Conservation (phyloP, 306 rosid genomes). For the Cucurbita ficifolia region DNA sequence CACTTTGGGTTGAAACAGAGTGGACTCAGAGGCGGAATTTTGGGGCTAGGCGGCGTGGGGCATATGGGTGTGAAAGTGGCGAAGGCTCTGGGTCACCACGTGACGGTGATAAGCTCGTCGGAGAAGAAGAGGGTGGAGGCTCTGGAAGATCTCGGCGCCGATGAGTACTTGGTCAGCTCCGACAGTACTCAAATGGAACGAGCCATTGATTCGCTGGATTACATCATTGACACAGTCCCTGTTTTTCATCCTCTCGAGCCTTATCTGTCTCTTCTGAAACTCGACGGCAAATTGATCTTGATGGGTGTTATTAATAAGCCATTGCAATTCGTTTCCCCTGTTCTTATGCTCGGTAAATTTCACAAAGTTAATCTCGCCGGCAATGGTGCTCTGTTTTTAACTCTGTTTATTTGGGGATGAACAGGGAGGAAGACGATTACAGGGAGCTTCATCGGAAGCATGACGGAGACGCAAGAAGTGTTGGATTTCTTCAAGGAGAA, state of each 20-base stretch:
- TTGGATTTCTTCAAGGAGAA: slow-evolving; percentile 37
- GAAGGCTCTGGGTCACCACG: slow-evolving; percentile 39
- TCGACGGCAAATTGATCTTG: slow-evolving; percentile 23
- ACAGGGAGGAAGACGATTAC: slow-evolving; percentile 25
- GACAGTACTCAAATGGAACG: slow-evolving; percentile 14
- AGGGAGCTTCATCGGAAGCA: slow-evolving; percentile 41
- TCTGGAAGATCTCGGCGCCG: slow-evolving; percentile 23
- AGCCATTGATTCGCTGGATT: slow-evolving; percentile 22
- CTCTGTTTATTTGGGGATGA: background rate
- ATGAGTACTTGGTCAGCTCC: slow-evolving; percentile 28
- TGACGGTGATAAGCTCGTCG: slow-evolving; percentile 44
- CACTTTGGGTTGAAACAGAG: slow-evolving; percentile 17
- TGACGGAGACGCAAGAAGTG: slow-evolving; percentile 22
- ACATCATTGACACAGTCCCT: slow-evolving; percentile 33
- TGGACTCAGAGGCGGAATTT: slow-evolving; percentile 25
- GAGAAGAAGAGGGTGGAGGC: slow-evolving; percentile 31
- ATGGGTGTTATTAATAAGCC: slow-evolving; percentile 28
- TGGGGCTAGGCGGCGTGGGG: slow-evolving; percentile 35
- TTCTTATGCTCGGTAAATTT: slow-evolving; percentile 21
- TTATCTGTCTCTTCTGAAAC: slow-evolving; percentile 24
- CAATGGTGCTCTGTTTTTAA: background rate
- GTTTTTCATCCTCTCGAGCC: slow-evolving; percentile 18
- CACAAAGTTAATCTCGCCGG: background rate
- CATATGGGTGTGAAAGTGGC: slow-evolving; percentile 32
- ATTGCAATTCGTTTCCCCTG: slow-evolving; percentile 17